Evolutionary conservation across 331 rosid genomes (phyloP).

Genomic region (Erythrophleum ivorense): DNA sequence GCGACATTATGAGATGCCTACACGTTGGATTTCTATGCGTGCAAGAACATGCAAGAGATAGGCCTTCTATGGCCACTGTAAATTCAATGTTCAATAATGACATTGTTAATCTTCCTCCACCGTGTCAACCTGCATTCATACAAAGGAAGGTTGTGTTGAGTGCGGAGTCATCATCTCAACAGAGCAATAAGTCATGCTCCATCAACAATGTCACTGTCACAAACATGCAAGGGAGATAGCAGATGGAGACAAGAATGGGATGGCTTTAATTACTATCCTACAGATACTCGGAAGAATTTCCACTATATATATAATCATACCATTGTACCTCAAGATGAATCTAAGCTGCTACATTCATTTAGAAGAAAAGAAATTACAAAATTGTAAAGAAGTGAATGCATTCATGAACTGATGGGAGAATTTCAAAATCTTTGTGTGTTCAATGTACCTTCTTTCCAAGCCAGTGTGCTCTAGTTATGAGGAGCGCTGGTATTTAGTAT

Average conservation of each 20-base stretch:
- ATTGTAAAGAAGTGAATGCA: too few species aligned
- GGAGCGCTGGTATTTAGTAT: too few species aligned
- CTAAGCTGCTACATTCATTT: too few species aligned
- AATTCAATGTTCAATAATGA: constrained; percentile 39
- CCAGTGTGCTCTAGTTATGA: too few species aligned
- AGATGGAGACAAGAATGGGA: not conserved
- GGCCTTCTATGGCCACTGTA: constrained; percentile 25
- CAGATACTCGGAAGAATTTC: not conserved
- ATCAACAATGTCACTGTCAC: not conserved
- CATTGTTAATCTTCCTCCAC: constrained; percentile 37
- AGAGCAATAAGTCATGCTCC: not conserved
- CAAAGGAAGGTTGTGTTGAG: not conserved
- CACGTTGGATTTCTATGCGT: constrained; percentile 10
- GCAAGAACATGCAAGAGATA: constrained; percentile 43
- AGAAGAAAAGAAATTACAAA: too few species aligned
- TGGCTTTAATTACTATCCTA: not conserved
- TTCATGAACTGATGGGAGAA: too few species aligned
- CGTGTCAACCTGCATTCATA: constrained; percentile 34
- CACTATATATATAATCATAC: not conserved
- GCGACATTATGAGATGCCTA: not conserved
- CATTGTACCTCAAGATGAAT: too few species aligned
- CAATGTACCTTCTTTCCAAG: too few species aligned
- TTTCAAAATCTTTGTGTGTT: too few species aligned
- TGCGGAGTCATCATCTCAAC: constrained; percentile 11
- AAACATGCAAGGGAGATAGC: constrained; percentile 5